Evolutionary conservation across 2,329 filamentous ascomycete species (phyloP).

Genomic region (Cladosporium sphaerospermum): DNA sequence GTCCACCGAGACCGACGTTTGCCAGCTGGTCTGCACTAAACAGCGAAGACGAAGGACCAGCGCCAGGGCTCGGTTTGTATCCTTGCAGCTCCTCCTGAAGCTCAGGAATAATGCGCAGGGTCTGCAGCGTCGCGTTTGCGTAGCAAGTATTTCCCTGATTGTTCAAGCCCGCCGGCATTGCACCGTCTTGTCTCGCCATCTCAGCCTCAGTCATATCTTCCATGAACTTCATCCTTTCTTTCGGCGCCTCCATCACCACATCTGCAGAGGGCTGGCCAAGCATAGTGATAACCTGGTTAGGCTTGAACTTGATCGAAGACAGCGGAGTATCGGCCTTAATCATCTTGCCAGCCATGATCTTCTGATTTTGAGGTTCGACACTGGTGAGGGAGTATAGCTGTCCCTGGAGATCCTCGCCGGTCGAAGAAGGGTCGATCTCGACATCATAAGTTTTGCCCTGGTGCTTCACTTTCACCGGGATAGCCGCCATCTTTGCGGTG

Average conservation of each 20-base stretch:
- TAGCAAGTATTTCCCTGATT: constrained; percentile 99
- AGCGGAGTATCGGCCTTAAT: constrained; percentile 93
- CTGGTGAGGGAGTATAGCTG: constrained; percentile 93
- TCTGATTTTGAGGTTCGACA: constrained; percentile 93
- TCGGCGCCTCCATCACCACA: constrained; percentile 59
- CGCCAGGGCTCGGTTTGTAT: constrained; percentile 42
- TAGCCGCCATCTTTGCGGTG: constrained; percentile 24
- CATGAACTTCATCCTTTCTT: constrained; percentile 76
- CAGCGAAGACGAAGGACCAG: constrained; percentile 21
- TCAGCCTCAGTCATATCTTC: constrained; percentile 98
- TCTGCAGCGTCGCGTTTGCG: constrained; percentile 94
- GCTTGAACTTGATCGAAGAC: constrained; percentile 75
- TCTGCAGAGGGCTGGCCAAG: constrained; percentile 79
- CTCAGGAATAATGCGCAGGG: constrained; percentile 81
- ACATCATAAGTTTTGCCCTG: constrained; percentile 92
- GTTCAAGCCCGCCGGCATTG: constrained; percentile 77
- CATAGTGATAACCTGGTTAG: constrained; percentile 87
- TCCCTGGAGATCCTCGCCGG: constrained; percentile 89
- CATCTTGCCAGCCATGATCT: constrained; percentile 89
- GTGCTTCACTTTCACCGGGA: constrained; percentile 73
- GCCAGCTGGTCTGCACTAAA: constrained; percentile 31
- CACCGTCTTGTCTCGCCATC: constrained; percentile 72
- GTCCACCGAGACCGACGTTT: constrained; percentile 52
- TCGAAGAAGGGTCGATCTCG: constrained; percentile 77
- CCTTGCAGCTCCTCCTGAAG: constrained; percentile 70